Base-by-base conservation (phyloP, 352 stramenopile genomes). In the Thalassiosira hispida region DNA sequence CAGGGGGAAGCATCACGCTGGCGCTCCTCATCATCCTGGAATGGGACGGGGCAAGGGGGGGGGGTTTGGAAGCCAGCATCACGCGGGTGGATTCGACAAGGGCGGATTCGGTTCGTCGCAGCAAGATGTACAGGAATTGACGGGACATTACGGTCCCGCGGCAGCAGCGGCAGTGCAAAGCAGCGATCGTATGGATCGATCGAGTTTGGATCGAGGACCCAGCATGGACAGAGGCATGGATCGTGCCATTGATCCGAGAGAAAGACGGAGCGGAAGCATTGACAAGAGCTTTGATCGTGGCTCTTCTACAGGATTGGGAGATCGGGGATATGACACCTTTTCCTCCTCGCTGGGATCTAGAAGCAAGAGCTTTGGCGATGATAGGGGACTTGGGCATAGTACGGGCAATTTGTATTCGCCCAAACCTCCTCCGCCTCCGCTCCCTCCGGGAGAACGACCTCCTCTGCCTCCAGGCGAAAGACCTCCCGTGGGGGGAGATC, bases 351-450 rank as follows among this genome's bases (percentile, higher is more conserved):
- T 49, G 27, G 55, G 55, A 20, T 66, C 25, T 47, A 40, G 66
- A 8, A 75, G 66, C 60, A 57, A 63, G 49, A 69, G 56, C 49
- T 70, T 70, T 46, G 63, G 63, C 22, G 27, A 16, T 40, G 31
- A 18, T 38, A 22, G 22, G 40, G 61, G 40, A 22, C 27, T 29
- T 2, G 51, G 57, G 35, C 18, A 12, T 27, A 55, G 44, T 31
- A 47, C 11, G 12, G 35, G 35, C 3, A 66, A 33, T 55, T 20
- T 22, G 16, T 66, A 49, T 52, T 35, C 33, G 8, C 57, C 38
- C 18, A 66, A 66, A 20, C 57, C 57, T 33, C 33, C 52, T 49
- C 14, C 35, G 40, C 16, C 47, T 49, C 35, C 25, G 27, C 4
- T 53, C 49, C 44, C 14, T 40, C 29, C 49, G 22, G 44, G 29